Base-by-base conservation (phyloP, 352 stramenopile species). In the Phytopythium vexans region DNA sequence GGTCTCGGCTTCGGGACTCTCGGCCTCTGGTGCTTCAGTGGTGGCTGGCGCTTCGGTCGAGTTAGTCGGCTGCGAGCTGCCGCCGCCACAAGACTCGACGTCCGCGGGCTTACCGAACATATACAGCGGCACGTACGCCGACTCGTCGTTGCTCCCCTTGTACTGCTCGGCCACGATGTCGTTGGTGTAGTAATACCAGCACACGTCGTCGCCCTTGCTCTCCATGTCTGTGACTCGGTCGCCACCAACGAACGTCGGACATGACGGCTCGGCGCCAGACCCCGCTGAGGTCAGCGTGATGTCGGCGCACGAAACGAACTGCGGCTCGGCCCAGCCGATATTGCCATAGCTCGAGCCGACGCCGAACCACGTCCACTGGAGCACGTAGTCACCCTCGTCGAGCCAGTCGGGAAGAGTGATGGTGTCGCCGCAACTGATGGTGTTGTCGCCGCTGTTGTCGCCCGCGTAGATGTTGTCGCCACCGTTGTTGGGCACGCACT, bases 141-240 rank as follows among this genome's bases (percentile, higher is more conserved):
- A 47, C 6, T 79, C 37, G 15, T 64, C 57, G 64, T 82, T 73
- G 48, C 60, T 70, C 10, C 68, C 70, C 49, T 86, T 86, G 64
- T 77, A 69, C 43, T 60, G 50, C 38, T 64, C 60, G 36, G 65
- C 64, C 43, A 63, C 68, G 15, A 86, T 68, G 31, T 70, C 74
- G 33, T 70, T 81, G 5, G 72, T 71, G 55, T 77, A 70, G 54
- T 76, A 86, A 63, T 83, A 86, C 49, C 74, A 86, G 42, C 75
- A 86, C 62, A 77, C 16, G 38, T 77, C 51, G 40, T 51, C 54
- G 16, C 54, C 54, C 45, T 78, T 57, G 49, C 66, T 55, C 15
- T 75, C 54, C 38, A 80, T 67, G 41, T 68, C 62, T 3, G 72
- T 80, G 45, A 83, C 72, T 14, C 72, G 72, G 52, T 86, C 75